Evolutionary conservation across 2,329 filamentous ascomycete genomes (phyloP).

Genomic region (Dothistroma pini): DNA sequence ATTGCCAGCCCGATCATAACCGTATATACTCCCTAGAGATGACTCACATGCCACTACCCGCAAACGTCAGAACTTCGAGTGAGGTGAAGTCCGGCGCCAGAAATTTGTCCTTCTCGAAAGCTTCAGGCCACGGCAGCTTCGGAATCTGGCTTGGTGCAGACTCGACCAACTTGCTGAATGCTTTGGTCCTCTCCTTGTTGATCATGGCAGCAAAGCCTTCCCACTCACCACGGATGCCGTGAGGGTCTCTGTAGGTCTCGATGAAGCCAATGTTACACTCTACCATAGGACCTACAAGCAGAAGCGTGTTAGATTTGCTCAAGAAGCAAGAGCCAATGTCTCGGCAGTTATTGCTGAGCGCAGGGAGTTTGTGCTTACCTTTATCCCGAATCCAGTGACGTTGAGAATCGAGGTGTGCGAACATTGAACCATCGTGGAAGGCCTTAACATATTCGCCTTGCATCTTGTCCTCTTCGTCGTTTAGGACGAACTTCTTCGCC

Average conservation of each 20-base stretch:
- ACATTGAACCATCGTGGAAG: constrained; percentile 49
- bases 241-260: constrained; percentile 54
- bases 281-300: constrained; percentile 40
- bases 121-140: constrained; percentile 78
- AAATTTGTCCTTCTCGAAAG: constrained; percentile 97
- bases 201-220: constrained; percentile 59
- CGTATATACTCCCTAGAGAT: background rate
- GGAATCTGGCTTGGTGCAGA: constrained; percentile 81
- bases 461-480: constrained; percentile 45
- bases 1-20: too few species aligned
- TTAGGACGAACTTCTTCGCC: constrained; percentile 47
- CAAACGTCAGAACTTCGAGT: constrained; percentile 83
- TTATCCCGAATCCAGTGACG: constrained; percentile 53
- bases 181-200: constrained; percentile 83
- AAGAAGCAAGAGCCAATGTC: too few species aligned
- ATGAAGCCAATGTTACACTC: constrained; percentile 55
- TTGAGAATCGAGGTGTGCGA: constrained; percentile 51
- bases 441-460: constrained; percentile 47
- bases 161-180: constrained; percentile 80
- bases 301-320: too few species aligned
- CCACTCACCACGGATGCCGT: constrained; percentile 46
- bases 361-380: constrained; percentile 9
- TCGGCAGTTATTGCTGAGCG: too few species aligned
- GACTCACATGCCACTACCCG: constrained; percentile 52
- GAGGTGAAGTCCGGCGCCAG: constrained; percentile 93